Evolutionary conservation across 495 filamentous ascomycete genomes (phyloP), one percentile per base, ranked within the genome.

Genomic region (Neurospora sp.): DNA sequence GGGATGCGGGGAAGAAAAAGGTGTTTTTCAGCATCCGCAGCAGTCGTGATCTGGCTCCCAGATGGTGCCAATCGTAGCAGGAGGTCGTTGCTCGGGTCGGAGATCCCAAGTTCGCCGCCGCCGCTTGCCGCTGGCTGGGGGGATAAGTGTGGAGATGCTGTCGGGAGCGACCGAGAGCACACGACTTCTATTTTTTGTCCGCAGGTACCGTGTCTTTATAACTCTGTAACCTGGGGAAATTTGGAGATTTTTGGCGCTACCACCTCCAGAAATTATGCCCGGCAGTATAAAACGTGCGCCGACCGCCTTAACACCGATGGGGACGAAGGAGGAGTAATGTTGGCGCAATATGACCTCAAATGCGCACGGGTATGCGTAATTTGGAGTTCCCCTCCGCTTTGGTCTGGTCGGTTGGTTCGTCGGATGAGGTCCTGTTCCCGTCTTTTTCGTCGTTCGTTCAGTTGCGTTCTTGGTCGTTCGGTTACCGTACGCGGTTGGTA

Each of bases 1-100:
- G 35, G 35, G 35, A 80, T 83, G 83, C 82, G 83, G 83, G 83
- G 83, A 83, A 85, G 48, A 53, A 48, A 22, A 20, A 10, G n/a
- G n/a, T 35, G 53, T 35, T 65, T 27, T 8, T 35, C 22, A 27
- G 22, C 22, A 14, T 65, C 53, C 53, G 53, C 53, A 65, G 14
- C 53, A 65, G 53, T 65, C 53, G 53, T 65, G 53, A 65, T 65
- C 27, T 65, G 53, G 53, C 53, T 65, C 53, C 6, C 53, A 9
- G 53, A 35, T 61, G 27, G 27, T 65, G 53, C 53, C 53, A 65
- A 65, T 65, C 27, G 27, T 14, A 65, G 53, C 22, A 65, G 53
- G 53, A 65, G 11, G 53, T 65, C 53, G 53, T 8, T 65, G 53
- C 53, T 65, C 53, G 53, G 53, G 53, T 65, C 53, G 53, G 27